Base-by-base conservation (phyloP, 23 red algal species). In the Gracilaria domingensis region DNA sequence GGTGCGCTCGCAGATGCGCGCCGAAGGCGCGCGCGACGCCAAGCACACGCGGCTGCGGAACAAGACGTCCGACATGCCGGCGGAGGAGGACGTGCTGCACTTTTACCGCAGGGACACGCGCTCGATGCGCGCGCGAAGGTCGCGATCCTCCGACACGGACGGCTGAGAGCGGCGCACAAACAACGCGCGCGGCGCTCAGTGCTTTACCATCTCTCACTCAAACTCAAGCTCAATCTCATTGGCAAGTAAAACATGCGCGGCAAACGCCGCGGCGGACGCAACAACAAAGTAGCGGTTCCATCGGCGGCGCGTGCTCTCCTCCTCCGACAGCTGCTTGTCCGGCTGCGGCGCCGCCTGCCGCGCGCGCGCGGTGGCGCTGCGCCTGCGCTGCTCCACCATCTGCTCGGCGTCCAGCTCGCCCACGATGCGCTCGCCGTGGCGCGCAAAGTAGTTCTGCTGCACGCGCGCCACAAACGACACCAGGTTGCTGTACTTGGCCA, bases 161-260 rank as follows among this genome's bases (percentile, higher is more conserved):
- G 35, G 4, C 1, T 75, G 69, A 17, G 24, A 65, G 12, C 25
- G 56, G 25, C 9, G 56, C 4, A 4, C 18, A n/a, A n/a, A n/a
- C n/a, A n/a, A n/a, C n/a, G n/a, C n/a, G n/a, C n/a, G n/a, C n/a
- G n/a, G n/a, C n/a, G n/a, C n/a, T n/a, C n/a, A n/a, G n/a, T n/a
- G n/a, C n/a, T n/a, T n/a, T n/a, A n/a, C 6, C 14, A 58, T 24
- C 25, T 21, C 36, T 75, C 36, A 75, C 36, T 75, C 36, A 23
- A 45, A 75, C 39, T 92, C 91, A 49, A 94, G 58, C 37, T 94
- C 91, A 30, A 94, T 94, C 69, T 94, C 91, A 58, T 55, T 79
- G 23, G 67, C 91, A 12, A 86, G 83, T 57, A 94, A 54, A 21
- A 94, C 62, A 40, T 94, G 83, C 1, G 82, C 91, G 21, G 47